A percentile compares a stretch with the other conserved stretches of the same genome.
These are phyloP conservation scores for Phragmites australis DNA, from an alignment of 176 grass and related monocot species.

Conservation along the genomic window DNA sequence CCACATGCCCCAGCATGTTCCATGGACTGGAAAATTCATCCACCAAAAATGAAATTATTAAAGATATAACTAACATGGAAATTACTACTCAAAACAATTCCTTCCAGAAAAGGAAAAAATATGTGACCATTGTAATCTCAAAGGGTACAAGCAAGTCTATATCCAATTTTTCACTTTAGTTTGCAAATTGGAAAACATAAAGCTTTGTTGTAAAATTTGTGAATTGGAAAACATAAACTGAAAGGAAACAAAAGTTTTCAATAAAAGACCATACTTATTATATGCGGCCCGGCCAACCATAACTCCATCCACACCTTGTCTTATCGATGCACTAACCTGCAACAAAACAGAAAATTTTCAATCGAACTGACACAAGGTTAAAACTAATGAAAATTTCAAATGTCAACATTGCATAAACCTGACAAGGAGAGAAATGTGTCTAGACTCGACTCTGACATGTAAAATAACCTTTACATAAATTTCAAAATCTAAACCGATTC, in stretches of 20 bases:
- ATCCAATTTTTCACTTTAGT: background rate
- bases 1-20: conserved; percentile 78
- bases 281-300: conserved; percentile 97
- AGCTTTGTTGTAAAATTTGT: too few relatives aligned
- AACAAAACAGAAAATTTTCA: conserved; percentile 24
- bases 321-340: conserved; percentile 72
- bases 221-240: background rate
- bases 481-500: background rate
- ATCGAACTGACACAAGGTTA: background rate
- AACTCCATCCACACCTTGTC: conserved; percentile 71
- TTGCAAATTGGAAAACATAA: background rate
- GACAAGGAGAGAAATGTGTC: background rate
- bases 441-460: background rate
- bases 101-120: background rate
- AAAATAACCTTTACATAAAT: background rate
- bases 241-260: background rate
- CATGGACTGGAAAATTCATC: conserved; percentile 64
- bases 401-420: background rate
- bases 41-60: conserved; percentile 31
- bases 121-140: background rate
- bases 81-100: conserved; percentile 8
- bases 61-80: conserved; percentile 24
- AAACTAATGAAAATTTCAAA: conserved; percentile 21
- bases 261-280: conserved; percentile 66
- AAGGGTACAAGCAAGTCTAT: background rate